Percentiles rank a stretch among this genome's conserved stretches.
Conservation (phyloP, 345 rosid genomes). For the Eucalyptus fibrosa region DNA sequence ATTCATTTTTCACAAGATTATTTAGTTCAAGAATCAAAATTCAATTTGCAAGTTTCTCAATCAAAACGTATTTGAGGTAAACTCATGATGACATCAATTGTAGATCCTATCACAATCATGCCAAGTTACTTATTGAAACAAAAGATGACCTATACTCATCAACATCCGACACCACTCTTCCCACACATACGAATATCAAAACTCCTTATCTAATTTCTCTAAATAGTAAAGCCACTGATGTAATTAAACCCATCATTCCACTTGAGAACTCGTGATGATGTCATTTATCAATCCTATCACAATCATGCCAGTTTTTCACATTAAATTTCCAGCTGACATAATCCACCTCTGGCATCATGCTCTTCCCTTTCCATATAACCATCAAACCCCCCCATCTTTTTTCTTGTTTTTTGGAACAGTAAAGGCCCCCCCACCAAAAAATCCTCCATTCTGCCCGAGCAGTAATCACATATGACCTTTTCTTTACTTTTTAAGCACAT, state of each 20-base stretch:
- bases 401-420: background rate
- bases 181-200: background rate
- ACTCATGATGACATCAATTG: background rate
- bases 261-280: background rate
- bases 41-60: background rate
- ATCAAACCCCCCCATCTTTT: background rate
- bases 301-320: background rate
- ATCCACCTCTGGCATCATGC: background rate
- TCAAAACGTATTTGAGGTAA: background rate
- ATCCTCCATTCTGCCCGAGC: background rate
- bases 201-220: background rate
- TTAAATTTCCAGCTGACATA: background rate
- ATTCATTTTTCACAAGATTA: background rate
- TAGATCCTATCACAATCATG: background rate
- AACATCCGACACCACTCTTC: background rate
- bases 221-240: background rate
- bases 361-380: background rate
- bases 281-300: background rate
- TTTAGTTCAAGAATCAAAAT: background rate
- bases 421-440: background rate
- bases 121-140: background rate
- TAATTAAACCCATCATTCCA: background rate
- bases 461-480: background rate
- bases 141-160: background rate
- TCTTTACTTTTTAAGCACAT: background rate